Conservation (phyloP, 176 grass and related monocot species). For the Hsuehochloa calcarea region DNA sequence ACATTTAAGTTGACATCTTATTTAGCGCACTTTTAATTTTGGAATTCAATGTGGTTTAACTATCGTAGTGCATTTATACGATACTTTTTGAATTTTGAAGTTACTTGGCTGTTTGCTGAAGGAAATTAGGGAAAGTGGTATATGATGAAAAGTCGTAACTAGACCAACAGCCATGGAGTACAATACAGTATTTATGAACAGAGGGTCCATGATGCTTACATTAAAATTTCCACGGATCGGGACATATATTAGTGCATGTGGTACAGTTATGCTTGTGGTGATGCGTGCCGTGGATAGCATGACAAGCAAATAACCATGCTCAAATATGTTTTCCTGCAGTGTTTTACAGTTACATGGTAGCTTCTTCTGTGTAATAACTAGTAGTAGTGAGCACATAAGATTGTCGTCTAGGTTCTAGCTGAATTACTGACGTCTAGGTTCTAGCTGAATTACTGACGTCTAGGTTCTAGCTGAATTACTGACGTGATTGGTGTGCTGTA, state of each 20-base stretch:
- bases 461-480: not conserved
- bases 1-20: not conserved
- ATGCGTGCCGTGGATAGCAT: not conserved
- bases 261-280: not conserved
- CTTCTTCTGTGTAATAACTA: not conserved
- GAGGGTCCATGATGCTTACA: not conserved
- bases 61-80: not conserved
- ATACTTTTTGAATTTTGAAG: not conserved
- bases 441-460: not conserved
- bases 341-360: not conserved
- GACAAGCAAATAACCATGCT: not conserved
- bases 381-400: not conserved
- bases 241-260: not conserved
- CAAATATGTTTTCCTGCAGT: not conserved
- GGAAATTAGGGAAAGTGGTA: not conserved
- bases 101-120: not conserved
- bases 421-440: not conserved
- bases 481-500: not conserved
- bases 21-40: not conserved
- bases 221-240: not conserved
- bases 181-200: slow-evolving; percentile 3
- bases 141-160: not conserved
- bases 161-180: not conserved
- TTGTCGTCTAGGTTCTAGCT: not conserved
- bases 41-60: not conserved